Evolutionary conservation across 768 basidiomycete species (phyloP), one percentile per base, ranked within the genome.

Genomic region (Phlebiopsis flavidoalba): DNA sequence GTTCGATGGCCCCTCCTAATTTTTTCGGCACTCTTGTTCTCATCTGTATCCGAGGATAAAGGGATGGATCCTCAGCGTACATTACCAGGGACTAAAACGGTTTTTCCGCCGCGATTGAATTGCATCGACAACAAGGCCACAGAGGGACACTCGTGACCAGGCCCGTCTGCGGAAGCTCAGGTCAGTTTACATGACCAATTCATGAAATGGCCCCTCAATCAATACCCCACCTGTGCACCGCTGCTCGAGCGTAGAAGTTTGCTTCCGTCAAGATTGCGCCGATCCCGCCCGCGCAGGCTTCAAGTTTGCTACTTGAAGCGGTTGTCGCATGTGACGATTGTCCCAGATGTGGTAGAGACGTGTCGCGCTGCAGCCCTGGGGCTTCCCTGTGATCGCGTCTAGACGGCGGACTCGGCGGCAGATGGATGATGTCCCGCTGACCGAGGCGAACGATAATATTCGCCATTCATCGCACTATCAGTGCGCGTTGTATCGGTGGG

Each of bases 1-100:
- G 75, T 68, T 89, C 88, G 11, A 90, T 62, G 0, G 84, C 81
- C 24, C n/a, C 87, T 79, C 54, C 83, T 80, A 14, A 87, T 72
- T 69, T 88, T 90, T 21, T 75, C 77, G 19, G 72, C 73, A 35
- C 77, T 45, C 7, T 61, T 57, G 26, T 66, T 43, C 53, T 62
- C 50, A 8, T 31, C 47, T 5, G 46, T 8, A 11, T 35, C 33
- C 5, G 54, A 7, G 26, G 26, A 6, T 8, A n/a, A n/a, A n/a
- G n/a, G n/a, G n/a, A n/a, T 22, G n/a, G n/a, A 21, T 43, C 26
- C 21, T 37, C 37, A 1, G 40, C 5, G 11, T 55, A 55, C 8
- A 55, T 6, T 26, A n/a, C 21, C 33, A 36, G 4, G 10, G 52
- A n/a, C n/a, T n/a, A 33, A 36, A 50, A 59, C 5, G 35, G n/a